Conservation (phyloP, 768 basidiomycete genomes). For the Chalciporus sphaerocephalus region DNA sequence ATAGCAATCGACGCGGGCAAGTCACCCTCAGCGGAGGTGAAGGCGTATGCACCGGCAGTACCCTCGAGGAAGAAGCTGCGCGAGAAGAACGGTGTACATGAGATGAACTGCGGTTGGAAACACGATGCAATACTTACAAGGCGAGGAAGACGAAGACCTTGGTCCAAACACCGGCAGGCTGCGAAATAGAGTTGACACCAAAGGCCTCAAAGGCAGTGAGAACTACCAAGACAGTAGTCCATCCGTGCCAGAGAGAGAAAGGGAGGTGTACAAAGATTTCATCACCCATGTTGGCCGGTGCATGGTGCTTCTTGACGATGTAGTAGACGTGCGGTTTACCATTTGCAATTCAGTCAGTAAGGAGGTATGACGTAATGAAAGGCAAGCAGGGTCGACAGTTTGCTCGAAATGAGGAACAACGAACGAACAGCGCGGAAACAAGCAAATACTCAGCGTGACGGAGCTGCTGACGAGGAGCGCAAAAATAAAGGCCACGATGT, state of each 20-base stretch:
- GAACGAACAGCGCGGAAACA: conserved; percentile 1
- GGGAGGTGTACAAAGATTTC: conserved; percentile 93
- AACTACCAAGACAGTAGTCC: conserved; percentile 81
- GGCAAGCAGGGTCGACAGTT: conserved; percentile 1
- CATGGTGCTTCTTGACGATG: conserved; percentile 82
- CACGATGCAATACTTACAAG: conserved; percentile 46
- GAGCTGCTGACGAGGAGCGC: conserved; percentile 81
- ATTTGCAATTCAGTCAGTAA: conserved; percentile 12
- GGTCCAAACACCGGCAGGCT: conserved; percentile 80
- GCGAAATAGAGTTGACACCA: conserved; percentile 64
- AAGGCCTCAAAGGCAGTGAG: conserved; percentile 86
- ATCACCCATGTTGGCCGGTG: conserved; percentile 58
- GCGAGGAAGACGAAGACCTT: conserved; percentile 94
- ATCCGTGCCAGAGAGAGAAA: conserved; percentile 94
- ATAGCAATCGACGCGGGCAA: conserved; percentile 89
- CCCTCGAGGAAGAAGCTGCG: conserved; percentile 85
- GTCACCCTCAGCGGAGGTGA: conserved; percentile 86
- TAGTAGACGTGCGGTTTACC: conserved; percentile 80
- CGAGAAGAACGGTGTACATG: conserved; percentile 3
- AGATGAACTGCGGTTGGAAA: conserved; percentile 3
- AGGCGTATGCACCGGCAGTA: conserved; percentile 91
- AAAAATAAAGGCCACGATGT: conserved; percentile 79
- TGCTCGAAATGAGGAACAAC: conserved; percentile 15
- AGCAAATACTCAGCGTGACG: conserved; percentile 39
- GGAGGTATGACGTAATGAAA: conserved; percentile 3